Evolutionary conservation across 805 yeast species (phyloP).

Genomic region (Brettanomyces custersianus): DNA sequence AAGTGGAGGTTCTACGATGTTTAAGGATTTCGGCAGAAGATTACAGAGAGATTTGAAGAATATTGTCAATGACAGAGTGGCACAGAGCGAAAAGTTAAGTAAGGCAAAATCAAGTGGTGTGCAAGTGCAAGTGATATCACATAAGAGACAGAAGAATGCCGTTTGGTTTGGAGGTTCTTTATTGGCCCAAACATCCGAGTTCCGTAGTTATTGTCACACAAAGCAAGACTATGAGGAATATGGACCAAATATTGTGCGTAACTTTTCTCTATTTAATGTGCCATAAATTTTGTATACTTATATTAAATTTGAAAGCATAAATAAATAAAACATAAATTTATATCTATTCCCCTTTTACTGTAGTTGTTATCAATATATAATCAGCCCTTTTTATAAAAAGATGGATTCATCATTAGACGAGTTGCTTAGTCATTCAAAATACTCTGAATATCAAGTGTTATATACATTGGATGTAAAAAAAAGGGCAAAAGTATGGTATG

Average conservation of each 20-base stretch:
- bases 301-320: neutral
- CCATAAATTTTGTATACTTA: conserved; percentile 30
- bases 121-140: conserved; percentile 93
- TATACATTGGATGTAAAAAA: conserved; percentile 37
- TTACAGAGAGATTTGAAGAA: conserved; percentile 88
- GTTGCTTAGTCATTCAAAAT: conserved; percentile 28
- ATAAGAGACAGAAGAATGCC: conserved; percentile 95
- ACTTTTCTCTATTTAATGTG: conserved; percentile 88
- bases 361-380: neutral
- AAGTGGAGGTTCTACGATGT: conserved; percentile 98
- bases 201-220: conserved; percentile 92
- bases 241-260: conserved; percentile 96
- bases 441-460: conserved; percentile 37
- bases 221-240: conserved; percentile 95
- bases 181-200: conserved; percentile 94
- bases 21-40: conserved; percentile 95
- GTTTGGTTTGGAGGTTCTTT: conserved; percentile 99
- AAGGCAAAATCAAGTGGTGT: conserved; percentile 84
- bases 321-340: neutral
- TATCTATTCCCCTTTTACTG: neutral
- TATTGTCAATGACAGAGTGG: conserved; percentile 83
- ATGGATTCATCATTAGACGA: neutral
- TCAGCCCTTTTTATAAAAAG: neutral
- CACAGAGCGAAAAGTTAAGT: conserved; percentile 66
- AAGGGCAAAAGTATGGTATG: conserved; percentile 43